Base-by-base conservation (phyloP, 1,284 basidiomycete genomes). In the Cryptococcus sp. region DNA sequence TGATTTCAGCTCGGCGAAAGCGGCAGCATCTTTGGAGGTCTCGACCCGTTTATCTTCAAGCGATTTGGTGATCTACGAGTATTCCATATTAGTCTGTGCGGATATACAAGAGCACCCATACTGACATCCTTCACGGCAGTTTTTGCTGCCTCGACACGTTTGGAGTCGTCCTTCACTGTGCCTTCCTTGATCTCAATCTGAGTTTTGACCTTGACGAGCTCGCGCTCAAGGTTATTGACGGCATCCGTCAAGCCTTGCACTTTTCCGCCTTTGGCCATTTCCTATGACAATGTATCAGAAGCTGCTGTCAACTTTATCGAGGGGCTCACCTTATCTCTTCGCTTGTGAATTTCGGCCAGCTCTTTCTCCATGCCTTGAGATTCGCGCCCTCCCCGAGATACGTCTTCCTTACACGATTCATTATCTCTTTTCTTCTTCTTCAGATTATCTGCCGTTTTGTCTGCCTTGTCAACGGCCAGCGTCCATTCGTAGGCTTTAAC, bases 401-500 rank as follows among this genome's bases (percentile, higher is more conserved):
- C 72, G 54, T 80, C 74, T 56, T 77, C 73, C 50, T 78, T 70
- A 35, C 76, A 78, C 39, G 42, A 59, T 44, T 72, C 66, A 39
- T 78, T 68, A 27, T 77, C 76, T 27, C 50, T 54, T 48, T 70
- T 67, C 55, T 74, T 73, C 50, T 69, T 65, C 55, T 77, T 72
- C 54, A 81, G 68, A 15, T 68, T 70, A 17, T 71, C 71, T 11
- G 62, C 71, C 3, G 75, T 72, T 66, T 82, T 80, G 39, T 79
- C 78, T 38, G 78, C 77, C 72, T 87, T 87, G 48, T 81, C 73
- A 13, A 89, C 84, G 55, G 88, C 86, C n/a, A 80, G 75, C 22
- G 83, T 84, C 91, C 93, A 99, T 66, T 98, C 93, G 82, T 87
- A 91, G 0, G 96, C 96, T 23, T 89, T 86, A 61, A 97, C 82